Evolutionary conservation across 257 asterid species (phyloP), one percentile per base, ranked within the genome.

Genomic region (Przewalskia tangutica): DNA sequence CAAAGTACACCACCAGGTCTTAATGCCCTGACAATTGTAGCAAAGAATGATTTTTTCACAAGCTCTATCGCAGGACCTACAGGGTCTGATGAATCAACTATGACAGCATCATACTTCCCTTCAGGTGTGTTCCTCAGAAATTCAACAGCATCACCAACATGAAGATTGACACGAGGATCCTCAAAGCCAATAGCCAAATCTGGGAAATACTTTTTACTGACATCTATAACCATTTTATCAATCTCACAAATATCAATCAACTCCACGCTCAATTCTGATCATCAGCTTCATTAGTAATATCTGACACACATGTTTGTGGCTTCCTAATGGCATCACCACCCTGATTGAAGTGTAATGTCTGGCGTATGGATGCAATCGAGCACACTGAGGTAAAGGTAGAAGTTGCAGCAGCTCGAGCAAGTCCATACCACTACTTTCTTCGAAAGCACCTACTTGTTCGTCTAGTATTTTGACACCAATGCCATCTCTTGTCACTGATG

Each of bases 31-130:
- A 97, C 94, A 63, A 93, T 88, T 81, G 90, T 91, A 86, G 91
- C 91, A 84, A 96, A 94, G 87, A 96, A 96, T 78, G 99, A 98
- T 79, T 82, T 93, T 83, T 96, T 98, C 83, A 96, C 97, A 67
- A 94, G 98, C 89, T 91, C 99, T 88, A 86, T 87, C 60, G 99
- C 99, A 17, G 99, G 99, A 83, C 99, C 99, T 96, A 95, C 94
- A 78, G 99, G 98, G 79, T 95, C 99, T 6, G 99, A 95, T 67
- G 98, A 94, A 89, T 95, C 99, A 86, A 95, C 98, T 84, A 95
- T 91, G 81, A 95, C 59, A 59, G 97, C 98, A 64, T 95, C 99
- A 77, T 95, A 95, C 86, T 89, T 94, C 75, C 97, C 97, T 84
- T 79, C 89, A 65, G 97, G 93, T n/a, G 94, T 82, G 73, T 81